Evolutionary conservation across 2,329 filamentous ascomycete species (phyloP).

Genomic region (Aaosphaeria pasadenensis): DNA sequence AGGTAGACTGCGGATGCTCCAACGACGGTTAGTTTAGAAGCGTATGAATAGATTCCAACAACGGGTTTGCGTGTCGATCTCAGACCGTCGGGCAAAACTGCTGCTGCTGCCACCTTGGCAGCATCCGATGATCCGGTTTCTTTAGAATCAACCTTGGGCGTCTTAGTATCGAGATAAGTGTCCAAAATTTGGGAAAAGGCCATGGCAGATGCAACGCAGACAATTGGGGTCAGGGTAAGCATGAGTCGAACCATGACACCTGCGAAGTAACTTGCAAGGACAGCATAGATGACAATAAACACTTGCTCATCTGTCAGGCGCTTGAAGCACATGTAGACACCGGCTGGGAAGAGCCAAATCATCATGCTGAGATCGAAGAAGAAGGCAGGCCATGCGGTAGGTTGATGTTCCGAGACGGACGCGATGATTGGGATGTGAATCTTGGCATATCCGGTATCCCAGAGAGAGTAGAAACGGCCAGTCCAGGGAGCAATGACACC

Average conservation of each 20-base stretch:
- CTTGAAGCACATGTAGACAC: constrained; percentile 97
- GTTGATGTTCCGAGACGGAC: constrained; percentile 99
- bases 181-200: constrained; percentile 86
- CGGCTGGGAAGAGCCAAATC: constrained; percentile 98
- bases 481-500: constrained; percentile 97
- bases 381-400: constrained; percentile 97
- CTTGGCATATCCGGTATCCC: constrained; percentile 98
- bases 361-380: constrained; percentile 98
- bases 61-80: constrained; percentile 69
- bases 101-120: constrained; percentile 48
- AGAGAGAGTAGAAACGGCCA: constrained; percentile 97
- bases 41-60: constrained; percentile 76
- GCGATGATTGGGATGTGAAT: constrained; percentile 99
- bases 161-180: constrained; percentile 69
- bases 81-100: constrained; percentile 54
- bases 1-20: constrained; percentile 74
- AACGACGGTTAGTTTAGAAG: constrained; percentile 78
- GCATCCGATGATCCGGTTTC: constrained; percentile 34
- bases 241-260: constrained; percentile 99
- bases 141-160: constrained; percentile 56
- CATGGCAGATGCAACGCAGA: constrained; percentile 90
- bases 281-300: constrained; percentile 95
- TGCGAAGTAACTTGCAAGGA: constrained; percentile 95
- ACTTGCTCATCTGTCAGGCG: constrained; percentile 93
- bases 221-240: constrained; percentile 93